A percentile compares a stretch with the other conserved stretches of the same genome.
Conservation (phyloP, 1,284 basidiomycete genomes). For the Puccinia hordei region DNA sequence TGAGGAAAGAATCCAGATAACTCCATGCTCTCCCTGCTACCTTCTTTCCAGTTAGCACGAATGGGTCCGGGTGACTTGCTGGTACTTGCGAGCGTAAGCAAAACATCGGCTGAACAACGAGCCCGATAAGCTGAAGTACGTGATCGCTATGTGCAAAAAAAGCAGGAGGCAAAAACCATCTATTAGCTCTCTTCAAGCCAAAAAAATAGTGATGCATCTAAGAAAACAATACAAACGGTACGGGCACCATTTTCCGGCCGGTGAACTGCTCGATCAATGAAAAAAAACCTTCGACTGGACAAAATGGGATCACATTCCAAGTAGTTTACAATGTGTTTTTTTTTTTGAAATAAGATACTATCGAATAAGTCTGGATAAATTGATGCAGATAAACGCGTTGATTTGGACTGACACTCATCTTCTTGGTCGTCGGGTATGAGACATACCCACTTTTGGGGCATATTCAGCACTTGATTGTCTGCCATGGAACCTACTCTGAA, state of each 20-base stretch:
- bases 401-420: constrained; percentile 14
- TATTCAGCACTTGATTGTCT: constrained; percentile 10
- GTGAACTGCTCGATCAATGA: constrained; percentile 27
- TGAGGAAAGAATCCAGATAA: constrained; percentile 21
- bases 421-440: neutral
- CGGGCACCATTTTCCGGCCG: constrained; percentile 31
- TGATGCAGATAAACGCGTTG: neutral
- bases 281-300: constrained; percentile 39
- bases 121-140: constrained; percentile 31
- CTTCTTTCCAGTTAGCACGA: constrained; percentile 7
- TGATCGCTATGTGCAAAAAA: constrained; percentile 20
- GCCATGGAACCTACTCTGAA: neutral
- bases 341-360: neutral
- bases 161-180: neutral
- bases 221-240: neutral
- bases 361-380: neutral
- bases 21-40: constrained; percentile 21
- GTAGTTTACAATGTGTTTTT: neutral
- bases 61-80: neutral
- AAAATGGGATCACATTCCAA: neutral
- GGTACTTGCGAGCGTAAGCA: neutral
- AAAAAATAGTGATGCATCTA: neutral
- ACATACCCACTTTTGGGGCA: constrained; percentile 13
- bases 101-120: neutral
- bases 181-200: neutral